Conservation (phyloP, 2,329 filamentous ascomycete genomes). For the Calonectria hawksworthii region DNA sequence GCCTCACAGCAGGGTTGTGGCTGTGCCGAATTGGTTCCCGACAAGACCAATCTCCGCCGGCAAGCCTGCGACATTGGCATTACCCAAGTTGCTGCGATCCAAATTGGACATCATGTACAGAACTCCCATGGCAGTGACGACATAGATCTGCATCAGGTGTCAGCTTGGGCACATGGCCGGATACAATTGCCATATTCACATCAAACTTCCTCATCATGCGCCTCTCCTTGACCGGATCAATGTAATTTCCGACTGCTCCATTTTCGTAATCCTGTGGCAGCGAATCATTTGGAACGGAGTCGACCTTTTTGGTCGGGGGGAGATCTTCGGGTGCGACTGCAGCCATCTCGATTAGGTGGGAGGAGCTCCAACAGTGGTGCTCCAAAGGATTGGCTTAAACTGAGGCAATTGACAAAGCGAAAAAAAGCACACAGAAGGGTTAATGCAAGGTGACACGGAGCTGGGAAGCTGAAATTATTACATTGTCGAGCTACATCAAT, state of each 20-base stretch:
- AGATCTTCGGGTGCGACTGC: neutral
- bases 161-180: neutral
- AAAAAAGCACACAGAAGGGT: neutral
- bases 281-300: neutral
- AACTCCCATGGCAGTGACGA: conserved; percentile 38
- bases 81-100: conserved; percentile 48
- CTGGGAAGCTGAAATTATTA: neutral
- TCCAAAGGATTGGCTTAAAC: neutral
- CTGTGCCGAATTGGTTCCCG: conserved; percentile 49
- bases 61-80: conserved; percentile 47
- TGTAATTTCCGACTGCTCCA: conserved; percentile 22
- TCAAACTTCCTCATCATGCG: conserved; percentile 46
- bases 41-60: conserved; percentile 47
- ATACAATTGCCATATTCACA: conserved; percentile 20
- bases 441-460: neutral
- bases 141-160: conserved; percentile 24
- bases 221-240: conserved; percentile 33
- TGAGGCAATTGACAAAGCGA: neutral
- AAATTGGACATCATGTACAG: conserved; percentile 51
- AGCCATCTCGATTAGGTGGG: neutral
- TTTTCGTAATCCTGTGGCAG: conserved; percentile 23
- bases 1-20: conserved; percentile 41
- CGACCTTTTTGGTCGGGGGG: neutral
- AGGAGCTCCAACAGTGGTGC: neutral
- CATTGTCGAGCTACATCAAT: neutral